Percentiles rank a stretch among this genome's conserved stretches.
These are phyloP conservation scores for Ambrosia artemisiifolia DNA, from an alignment of 129 eudicot genomes.

Conservation along the genomic window DNA sequence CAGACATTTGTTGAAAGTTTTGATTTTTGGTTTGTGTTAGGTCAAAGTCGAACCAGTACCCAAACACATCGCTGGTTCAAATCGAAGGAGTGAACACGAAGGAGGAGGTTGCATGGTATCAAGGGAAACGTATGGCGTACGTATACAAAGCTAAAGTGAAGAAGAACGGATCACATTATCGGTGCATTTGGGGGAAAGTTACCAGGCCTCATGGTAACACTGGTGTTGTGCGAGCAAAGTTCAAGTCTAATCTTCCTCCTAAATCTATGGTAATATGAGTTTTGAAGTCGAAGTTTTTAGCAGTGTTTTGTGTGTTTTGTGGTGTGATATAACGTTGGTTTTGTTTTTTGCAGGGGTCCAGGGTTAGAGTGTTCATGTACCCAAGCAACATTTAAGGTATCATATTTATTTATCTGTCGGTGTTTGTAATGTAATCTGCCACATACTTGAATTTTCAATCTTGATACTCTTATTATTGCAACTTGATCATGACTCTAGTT, in stretches of 20 bases:
- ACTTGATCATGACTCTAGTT: too few relatives aligned
- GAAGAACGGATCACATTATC: conserved; percentile 71
- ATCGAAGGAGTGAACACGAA: conserved; percentile 90
- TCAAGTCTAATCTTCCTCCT: conserved; percentile 89
- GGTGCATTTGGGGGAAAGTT: conserved; percentile 98
- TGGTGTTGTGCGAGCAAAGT: conserved; percentile 92
- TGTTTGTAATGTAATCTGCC: not conserved
- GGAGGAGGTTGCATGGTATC: conserved; percentile 90
- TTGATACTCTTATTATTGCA: not conserved
- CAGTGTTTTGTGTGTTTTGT: not conserved
- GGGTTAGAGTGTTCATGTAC: conserved; percentile 77
- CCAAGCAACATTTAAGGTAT: conserved; percentile 76
- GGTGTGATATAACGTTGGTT: not conserved
- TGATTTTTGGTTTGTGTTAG: conserved; percentile 19
- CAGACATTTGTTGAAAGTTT: not conserved
- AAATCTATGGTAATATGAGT: conserved; percentile 72
- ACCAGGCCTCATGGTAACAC: conserved; percentile 95
- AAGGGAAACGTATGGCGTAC: conserved; percentile 80
- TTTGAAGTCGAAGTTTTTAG: not conserved
- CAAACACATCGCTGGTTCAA: conserved; percentile 85
- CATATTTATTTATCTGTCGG: not conserved
- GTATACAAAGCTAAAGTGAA: conserved; percentile 87
- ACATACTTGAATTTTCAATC: not conserved
- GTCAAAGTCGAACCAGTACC: conserved; percentile 98
- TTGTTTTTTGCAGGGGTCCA: conserved; percentile 51